A percentile compares a stretch with the other conserved stretches of the same genome.
These are phyloP conservation scores for Xylariaceae sp. DNA, from an alignment of 2,329 filamentous ascomycete genomes.

Conservation along the genomic window DNA sequence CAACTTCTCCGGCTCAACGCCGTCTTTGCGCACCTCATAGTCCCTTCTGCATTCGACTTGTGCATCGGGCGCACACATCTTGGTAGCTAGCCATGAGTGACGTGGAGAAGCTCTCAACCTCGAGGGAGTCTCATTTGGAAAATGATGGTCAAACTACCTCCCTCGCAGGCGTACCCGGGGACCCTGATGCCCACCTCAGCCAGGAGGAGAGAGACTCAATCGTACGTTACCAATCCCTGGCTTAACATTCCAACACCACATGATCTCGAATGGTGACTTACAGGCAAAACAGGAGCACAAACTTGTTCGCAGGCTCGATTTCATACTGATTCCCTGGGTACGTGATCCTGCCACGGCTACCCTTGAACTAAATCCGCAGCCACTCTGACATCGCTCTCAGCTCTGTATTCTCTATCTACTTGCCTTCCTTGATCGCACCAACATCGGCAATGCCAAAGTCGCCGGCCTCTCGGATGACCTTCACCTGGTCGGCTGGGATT, in stretches of 20 bases:
- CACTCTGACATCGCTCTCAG: conserved; percentile 24
- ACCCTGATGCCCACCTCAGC: conserved; percentile 55
- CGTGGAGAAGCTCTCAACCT: conserved; percentile 22
- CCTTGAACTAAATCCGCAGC: no score
- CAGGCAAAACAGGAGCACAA: conserved; percentile 23
- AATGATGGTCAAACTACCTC: conserved; percentile 8
- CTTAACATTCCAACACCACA: no score
- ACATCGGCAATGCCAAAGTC: conserved; percentile 67
- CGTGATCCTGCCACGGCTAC: conserved; percentile 3
- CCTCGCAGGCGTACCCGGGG: conserved; percentile 26
- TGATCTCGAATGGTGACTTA: not conserved
- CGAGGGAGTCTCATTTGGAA: conserved; percentile 17
- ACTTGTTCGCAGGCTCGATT: conserved; percentile 29
- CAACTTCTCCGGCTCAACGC: no score
- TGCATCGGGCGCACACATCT: not conserved
- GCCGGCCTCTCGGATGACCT: conserved; percentile 53
- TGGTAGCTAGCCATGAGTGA: conserved; percentile 22
- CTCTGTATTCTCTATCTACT: conserved; percentile 70
- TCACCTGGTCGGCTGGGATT: conserved; percentile 57
- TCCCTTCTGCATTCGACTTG: no score
- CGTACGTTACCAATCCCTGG: no score
- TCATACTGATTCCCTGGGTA: conserved; percentile 32
- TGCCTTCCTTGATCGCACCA: conserved; percentile 71
- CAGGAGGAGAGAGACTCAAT: conserved; percentile 51
- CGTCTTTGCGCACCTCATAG: no score